phyloP scores from a whole-genome alignment of 345 rosid genomes.

The Brassica cretica region DNA sequence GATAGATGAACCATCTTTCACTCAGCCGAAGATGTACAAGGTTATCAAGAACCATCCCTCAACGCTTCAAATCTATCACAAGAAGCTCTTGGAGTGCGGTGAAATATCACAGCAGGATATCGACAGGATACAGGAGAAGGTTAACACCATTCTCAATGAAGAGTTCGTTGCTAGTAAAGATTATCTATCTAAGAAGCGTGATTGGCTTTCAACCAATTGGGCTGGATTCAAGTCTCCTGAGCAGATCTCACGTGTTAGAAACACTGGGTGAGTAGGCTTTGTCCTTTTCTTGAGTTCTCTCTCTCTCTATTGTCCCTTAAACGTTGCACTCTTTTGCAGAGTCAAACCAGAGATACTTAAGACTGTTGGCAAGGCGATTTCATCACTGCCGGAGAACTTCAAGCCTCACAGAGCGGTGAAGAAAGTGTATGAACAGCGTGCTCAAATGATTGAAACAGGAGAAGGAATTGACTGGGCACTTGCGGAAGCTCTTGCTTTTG shows the following conservation, averaged over 20 bases:
- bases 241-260: slow-evolving; percentile 72
- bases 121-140: slow-evolving; percentile 57
- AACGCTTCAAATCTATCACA: slow-evolving; percentile 64
- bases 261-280: slow-evolving; percentile 60
- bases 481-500: slow-evolving; percentile 80
- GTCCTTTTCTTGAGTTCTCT: not conserved
- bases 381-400: slow-evolving; percentile 63
- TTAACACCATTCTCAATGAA: slow-evolving; percentile 66
- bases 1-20: slow-evolving; percentile 84
- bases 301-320: not conserved
- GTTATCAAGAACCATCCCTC: slow-evolving; percentile 72
- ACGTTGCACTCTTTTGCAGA: slow-evolving; percentile 43
- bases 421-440: slow-evolving; percentile 76
- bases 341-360: slow-evolving; percentile 84
- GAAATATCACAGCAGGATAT: slow-evolving; percentile 63
- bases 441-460: slow-evolving; percentile 74
- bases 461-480: slow-evolving; percentile 91
- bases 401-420: slow-evolving; percentile 79
- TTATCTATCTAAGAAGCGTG: slow-evolving; percentile 65
- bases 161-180: slow-evolving; percentile 73
- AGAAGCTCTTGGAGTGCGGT: slow-evolving; percentile 63
- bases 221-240: slow-evolving; percentile 79
- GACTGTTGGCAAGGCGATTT: slow-evolving; percentile 76
- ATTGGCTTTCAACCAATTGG: slow-evolving; percentile 89
- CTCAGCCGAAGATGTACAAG: slow-evolving; percentile 85